A percentile compares a stretch with the other conserved stretches of the same genome.
Conservation (phyloP, 2,329 filamentous ascomycete genomes). For the Ophiostoma himal-ulmi region DNA sequence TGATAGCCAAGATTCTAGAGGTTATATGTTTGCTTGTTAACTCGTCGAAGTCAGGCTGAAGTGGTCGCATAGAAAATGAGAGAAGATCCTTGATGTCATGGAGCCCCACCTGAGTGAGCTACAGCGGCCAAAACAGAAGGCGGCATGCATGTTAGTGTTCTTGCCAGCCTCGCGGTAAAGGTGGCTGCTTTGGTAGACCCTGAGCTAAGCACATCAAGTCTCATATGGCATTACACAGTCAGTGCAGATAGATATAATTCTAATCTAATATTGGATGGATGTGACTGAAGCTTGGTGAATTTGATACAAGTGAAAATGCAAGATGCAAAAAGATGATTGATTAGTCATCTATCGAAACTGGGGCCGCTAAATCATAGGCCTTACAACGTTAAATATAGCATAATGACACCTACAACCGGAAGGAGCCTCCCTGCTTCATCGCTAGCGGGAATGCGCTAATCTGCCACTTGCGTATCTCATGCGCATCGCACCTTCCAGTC, state of each 20-base stretch:
- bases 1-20: neutral
- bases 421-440: neutral
- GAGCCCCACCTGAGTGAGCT: neutral
- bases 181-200: neutral
- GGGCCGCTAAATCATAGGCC: neutral
- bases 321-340: neutral
- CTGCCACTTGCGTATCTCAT: conserved; percentile 4
- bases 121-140: conserved; percentile 8
- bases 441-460: neutral
- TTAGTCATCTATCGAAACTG: neutral
- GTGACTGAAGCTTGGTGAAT: neutral
- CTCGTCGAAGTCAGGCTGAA: neutral
- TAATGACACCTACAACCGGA: neutral
- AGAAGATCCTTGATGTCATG: conserved; percentile 12
- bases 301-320: neutral
- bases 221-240: neutral
- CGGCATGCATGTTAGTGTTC: conserved; percentile 3
- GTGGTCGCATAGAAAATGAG: conserved; percentile 8
- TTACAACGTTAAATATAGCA: neutral
- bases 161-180: neutral
- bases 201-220: neutral
- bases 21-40: neutral
- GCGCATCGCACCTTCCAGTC: neutral
- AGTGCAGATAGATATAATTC: neutral
- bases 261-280: neutral